These are phyloP conservation scores for Akanthomyces lecanii DNA, from an alignment of 2,329 filamentous ascomycete species.

Conservation along the genomic window DNA sequence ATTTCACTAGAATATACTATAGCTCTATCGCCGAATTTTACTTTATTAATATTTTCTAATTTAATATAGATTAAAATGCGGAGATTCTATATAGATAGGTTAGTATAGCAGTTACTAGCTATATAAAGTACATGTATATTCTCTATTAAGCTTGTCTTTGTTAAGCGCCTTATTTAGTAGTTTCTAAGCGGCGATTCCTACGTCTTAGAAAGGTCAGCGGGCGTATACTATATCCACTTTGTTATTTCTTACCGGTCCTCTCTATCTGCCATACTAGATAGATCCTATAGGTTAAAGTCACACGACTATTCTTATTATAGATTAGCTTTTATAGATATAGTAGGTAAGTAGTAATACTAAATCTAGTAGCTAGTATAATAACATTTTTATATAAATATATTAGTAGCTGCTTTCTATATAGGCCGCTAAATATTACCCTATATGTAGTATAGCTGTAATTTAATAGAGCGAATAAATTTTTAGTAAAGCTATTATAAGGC, in stretches of 20 bases:
- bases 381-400: slow-evolving; percentile 26
- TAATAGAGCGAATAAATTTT: too few relatives aligned
- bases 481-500: too few relatives aligned
- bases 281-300: slow-evolving; percentile 25
- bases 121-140: not conserved
- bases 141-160: slow-evolving; percentile 1
- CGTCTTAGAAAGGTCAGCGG: not conserved
- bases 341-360: slow-evolving; percentile 30
- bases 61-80: slow-evolving; percentile 1
- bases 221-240: not conserved
- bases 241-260: not conserved
- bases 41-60: not conserved
- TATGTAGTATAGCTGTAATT: too few relatives aligned
- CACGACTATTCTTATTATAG: slow-evolving; percentile 29
- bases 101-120: not conserved
- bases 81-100: not conserved
- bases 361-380: slow-evolving; percentile 32
- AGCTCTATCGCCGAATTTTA: not conserved
- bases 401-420: not conserved
- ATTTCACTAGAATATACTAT: not conserved
- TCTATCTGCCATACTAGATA: slow-evolving; percentile 30
- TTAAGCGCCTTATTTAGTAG: not conserved
- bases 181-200: not conserved
- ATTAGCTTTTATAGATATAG: slow-evolving; percentile 34
- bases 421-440: not conserved